Conservation (phyloP, 768 basidiomycete species). For the Pulveroboletus frians region DNA sequence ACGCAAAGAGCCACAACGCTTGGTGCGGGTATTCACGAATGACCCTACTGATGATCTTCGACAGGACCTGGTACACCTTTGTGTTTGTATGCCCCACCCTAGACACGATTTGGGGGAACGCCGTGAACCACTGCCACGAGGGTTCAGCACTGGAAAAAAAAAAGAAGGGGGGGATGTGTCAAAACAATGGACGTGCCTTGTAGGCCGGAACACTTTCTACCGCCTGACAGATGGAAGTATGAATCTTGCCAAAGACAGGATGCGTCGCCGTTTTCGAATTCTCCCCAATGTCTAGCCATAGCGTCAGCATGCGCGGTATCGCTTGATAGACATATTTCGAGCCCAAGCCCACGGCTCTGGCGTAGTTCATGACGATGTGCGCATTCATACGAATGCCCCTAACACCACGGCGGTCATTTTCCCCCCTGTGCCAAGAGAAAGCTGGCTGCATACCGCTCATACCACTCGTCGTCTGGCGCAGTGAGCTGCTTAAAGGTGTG, state of each 20-base stretch:
- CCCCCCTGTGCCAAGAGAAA: not conserved
- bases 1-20: constrained; percentile 87
- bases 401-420: not conserved
- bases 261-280: constrained; percentile 20
- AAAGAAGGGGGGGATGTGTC: no score
- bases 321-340: constrained; percentile 97
- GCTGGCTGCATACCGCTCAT: constrained; percentile 39
- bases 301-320: constrained; percentile 85
- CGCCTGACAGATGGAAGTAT: constrained; percentile 47
- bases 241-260: constrained; percentile 51
- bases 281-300: constrained; percentile 94
- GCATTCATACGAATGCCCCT: constrained; percentile 63
- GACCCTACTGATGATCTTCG: constrained; percentile 63
- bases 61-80: constrained; percentile 55
- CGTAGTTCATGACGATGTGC: constrained; percentile 62
- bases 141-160: constrained; percentile 5
- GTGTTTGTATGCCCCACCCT: constrained; percentile 74
- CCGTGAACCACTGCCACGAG: constrained; percentile 78
- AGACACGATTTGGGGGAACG: constrained; percentile 95
- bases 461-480: constrained; percentile 51
- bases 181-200: constrained; percentile 49
- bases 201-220: constrained; percentile 66
- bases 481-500: constrained; percentile 59
- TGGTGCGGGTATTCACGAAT: constrained; percentile 85
- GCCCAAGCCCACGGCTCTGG: constrained; percentile 68